phyloP scores from a whole-genome alignment of 2,329 filamentous ascomycete genomes.

The Pleurostoma richardsiae region DNA sequence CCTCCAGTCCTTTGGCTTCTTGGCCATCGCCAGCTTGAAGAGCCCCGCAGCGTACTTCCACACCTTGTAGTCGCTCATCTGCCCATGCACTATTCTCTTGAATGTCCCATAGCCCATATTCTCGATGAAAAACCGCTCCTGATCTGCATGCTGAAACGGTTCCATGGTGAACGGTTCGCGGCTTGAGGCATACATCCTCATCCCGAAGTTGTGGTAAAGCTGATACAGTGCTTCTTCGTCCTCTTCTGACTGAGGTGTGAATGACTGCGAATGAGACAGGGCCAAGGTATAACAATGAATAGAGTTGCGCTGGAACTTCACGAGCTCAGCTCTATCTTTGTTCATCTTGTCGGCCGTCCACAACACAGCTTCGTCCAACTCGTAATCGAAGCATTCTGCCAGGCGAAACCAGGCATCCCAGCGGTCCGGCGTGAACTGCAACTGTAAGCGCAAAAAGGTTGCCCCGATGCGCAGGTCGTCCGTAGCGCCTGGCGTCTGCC shows the following conservation, averaged over 20 bases:
- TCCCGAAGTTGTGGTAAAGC: constrained; percentile 55
- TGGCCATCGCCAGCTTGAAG: constrained; percentile 50
- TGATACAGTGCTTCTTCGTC: constrained; percentile 52
- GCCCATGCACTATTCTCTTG: constrained; percentile 45
- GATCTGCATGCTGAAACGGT: constrained; percentile 50
- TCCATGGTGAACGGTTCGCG: constrained; percentile 60
- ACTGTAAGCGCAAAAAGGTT: constrained; percentile 72
- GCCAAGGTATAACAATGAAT: constrained; percentile 74
- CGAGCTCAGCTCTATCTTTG: constrained; percentile 69
- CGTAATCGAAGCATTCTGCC: constrained; percentile 81
- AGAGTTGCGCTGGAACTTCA: constrained; percentile 70
- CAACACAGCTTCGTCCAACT: constrained; percentile 79
- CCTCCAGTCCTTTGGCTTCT: constrained; percentile 52
- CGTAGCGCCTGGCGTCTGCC: constrained; percentile 71
- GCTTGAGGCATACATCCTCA: constrained; percentile 58
- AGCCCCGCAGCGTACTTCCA: constrained; percentile 56
- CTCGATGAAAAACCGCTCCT: constrained; percentile 53
- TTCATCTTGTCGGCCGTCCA: constrained; percentile 93
- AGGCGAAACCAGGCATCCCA: constrained; percentile 92
- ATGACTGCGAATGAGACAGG: constrained; percentile 51
- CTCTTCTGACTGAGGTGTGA: constrained; percentile 35
- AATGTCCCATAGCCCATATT: constrained; percentile 43
- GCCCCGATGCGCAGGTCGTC: constrained; percentile 80
- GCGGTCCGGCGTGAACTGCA: constrained; percentile 74
- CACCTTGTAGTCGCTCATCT: constrained; percentile 55